Percentiles rank a stretch among this genome's conserved stretches.
Conservation (phyloP, 1,284 basidiomycete genomes). For the Trichosporon asahii region DNA sequence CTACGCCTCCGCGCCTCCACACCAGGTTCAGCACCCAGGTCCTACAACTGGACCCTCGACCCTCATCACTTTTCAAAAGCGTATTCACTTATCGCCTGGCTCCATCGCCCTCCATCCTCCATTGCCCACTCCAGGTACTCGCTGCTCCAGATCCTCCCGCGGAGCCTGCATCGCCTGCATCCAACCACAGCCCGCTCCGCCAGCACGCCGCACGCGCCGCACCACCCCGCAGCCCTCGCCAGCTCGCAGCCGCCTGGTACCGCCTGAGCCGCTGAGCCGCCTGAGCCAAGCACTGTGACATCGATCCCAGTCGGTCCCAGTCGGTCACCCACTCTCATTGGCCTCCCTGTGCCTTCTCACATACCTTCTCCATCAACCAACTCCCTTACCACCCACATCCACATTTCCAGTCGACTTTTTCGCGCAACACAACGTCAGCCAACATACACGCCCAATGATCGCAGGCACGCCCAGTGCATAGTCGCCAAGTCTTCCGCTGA, state of each 20-base stretch:
- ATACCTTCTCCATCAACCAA: slow-evolving; percentile 8
- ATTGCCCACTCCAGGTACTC: slow-evolving; percentile 4
- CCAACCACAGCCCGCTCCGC: slow-evolving; percentile 4
- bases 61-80: not conserved
- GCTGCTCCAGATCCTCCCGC: not conserved
- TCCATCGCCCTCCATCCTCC: not conserved
- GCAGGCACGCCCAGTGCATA: not conserved
- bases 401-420: slow-evolving; percentile 3
- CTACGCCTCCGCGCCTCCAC: not conserved
- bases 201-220: slow-evolving; percentile 4
- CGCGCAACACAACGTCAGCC: not conserved
- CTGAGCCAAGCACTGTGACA: slow-evolving; percentile 1
- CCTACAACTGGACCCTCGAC: not conserved
- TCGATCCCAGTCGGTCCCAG: not conserved
- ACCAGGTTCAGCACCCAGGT: not conserved
- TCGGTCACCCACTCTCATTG: not conserved
- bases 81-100: not conserved
- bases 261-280: not conserved
- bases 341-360: slow-evolving; percentile 10
- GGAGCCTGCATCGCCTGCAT: not conserved
- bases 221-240: not conserved
- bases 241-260: not conserved
- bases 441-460: not conserved
- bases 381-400: not conserved
- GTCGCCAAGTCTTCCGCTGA: not conserved